phyloP scores from a whole-genome alignment of 139 green algal genomes.

The Picochlorum sp. region DNA sequence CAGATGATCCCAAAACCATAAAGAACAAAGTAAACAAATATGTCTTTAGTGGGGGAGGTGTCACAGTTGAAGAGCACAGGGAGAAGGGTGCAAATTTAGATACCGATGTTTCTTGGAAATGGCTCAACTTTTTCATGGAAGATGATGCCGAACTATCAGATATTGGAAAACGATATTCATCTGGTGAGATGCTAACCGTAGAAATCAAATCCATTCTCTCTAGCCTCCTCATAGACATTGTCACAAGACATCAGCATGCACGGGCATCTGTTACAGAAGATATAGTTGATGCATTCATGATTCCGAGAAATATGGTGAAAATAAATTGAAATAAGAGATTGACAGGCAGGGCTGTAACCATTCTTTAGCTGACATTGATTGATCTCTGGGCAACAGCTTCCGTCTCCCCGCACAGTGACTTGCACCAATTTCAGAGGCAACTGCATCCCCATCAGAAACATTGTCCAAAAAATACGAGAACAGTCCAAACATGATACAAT shows the following conservation, averaged over 20 bases:
- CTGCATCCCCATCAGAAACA: conserved; percentile 3
- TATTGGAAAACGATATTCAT: conserved; percentile 77
- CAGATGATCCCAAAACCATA: conserved; percentile 79
- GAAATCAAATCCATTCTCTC: conserved; percentile 90
- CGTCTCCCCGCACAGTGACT: not conserved
- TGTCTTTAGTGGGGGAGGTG: conserved; percentile 85
- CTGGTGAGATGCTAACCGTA: conserved; percentile 86
- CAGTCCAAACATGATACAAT: conserved; percentile 24
- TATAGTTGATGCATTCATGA: conserved; percentile 88
- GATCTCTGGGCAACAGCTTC: not conserved
- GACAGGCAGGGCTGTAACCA: not conserved
- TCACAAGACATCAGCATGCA: conserved; percentile 63
- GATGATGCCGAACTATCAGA: conserved; percentile 73
- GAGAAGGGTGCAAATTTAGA: conserved; percentile 79
- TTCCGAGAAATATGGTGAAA: conserved; percentile 43
- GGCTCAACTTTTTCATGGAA: conserved; percentile 96
- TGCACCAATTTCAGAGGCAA: not conserved
- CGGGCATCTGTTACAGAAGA: conserved; percentile 78
- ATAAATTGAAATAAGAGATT: too few species aligned
- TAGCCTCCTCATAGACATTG: conserved; percentile 65
- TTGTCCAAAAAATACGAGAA: conserved; percentile 37
- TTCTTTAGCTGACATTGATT: not conserved
- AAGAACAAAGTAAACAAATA: conserved; percentile 90
- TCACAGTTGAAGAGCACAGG: conserved; percentile 85
- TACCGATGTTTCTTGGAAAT: conserved; percentile 93